Conservation (phyloP, 345 rosid genomes). For the Pistacia vera region DNA sequence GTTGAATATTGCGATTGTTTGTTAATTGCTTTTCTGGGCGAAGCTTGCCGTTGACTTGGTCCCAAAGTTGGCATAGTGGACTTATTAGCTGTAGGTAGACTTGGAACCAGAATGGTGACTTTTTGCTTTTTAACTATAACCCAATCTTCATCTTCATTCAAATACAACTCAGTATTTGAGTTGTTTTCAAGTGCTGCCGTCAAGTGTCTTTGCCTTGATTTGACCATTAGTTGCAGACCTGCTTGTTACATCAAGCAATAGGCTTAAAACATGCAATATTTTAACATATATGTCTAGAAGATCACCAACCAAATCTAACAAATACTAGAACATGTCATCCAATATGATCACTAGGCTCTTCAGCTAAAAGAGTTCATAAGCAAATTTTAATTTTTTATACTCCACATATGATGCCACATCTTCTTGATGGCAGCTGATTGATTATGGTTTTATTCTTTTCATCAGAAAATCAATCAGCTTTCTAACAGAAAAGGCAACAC, state of each 20-base stretch:
- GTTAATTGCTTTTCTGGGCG: conserved; percentile 22
- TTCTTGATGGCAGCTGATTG: no score
- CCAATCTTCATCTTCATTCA: conserved; percentile 62
- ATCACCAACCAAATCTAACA: background rate
- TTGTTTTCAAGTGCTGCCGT: conserved; percentile 24
- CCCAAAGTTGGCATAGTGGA: conserved; percentile 38
- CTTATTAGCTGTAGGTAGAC: conserved; percentile 35
- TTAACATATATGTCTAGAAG: background rate
- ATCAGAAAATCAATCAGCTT: background rate
- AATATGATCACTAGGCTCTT: background rate
- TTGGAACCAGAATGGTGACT: conserved; percentile 67
- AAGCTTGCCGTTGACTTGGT: conserved; percentile 32
- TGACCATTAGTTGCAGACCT: conserved; percentile 41
- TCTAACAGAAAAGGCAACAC: background rate
- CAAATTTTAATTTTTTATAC: background rate
- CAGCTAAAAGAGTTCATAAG: background rate
- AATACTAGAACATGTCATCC: background rate
- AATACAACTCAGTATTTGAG: conserved; percentile 22
- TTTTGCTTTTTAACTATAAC: conserved; percentile 70
- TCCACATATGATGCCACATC: no score
- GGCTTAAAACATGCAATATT: background rate
- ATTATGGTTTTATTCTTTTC: no score
- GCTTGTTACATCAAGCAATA: conserved; percentile 9
- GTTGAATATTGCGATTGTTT: conserved; percentile 17
- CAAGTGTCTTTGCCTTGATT: conserved; percentile 39